Conservation (phyloP, 1,284 basidiomycete genomes). For the Austroboletus rostrupii region DNA sequence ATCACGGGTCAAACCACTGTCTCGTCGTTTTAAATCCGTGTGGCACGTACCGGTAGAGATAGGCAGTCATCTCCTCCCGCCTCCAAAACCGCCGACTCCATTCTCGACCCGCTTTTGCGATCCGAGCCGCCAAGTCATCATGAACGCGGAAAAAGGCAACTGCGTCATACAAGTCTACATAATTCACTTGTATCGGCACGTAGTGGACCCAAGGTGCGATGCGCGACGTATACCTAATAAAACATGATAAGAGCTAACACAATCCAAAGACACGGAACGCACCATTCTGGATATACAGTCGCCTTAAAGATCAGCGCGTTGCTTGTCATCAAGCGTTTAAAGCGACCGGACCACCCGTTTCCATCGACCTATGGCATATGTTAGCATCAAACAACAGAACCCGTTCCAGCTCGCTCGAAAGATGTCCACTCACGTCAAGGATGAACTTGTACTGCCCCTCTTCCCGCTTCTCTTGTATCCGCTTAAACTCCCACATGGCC, state of each 20-base stretch:
- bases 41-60: constrained; percentile 49
- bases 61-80: constrained; percentile 60
- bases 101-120: constrained; percentile 50
- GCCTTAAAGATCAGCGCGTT: constrained; percentile 62
- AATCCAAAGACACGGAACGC: background rate
- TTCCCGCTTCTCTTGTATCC: constrained; percentile 39
- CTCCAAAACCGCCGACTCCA: constrained; percentile 66
- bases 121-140: constrained; percentile 52
- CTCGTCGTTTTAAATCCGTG: background rate
- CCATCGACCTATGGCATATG: constrained; percentile 47
- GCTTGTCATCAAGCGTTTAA: constrained; percentile 60
- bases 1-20: background rate
- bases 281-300: constrained; percentile 68
- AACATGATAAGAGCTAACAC: background rate
- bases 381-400: background rate
- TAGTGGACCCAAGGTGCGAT: constrained; percentile 58
- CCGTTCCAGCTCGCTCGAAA: too few species aligned
- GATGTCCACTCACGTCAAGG: constrained; percentile 45
- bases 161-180: constrained; percentile 53
- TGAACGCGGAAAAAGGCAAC: constrained; percentile 59
- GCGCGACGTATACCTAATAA: constrained; percentile 38
- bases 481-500: constrained; percentile 45
- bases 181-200: constrained; percentile 52
- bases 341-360: constrained; percentile 68
- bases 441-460: constrained; percentile 63